Evolutionary conservation across 495 filamentous ascomycete genomes (phyloP), one percentile per base, ranked within the genome.

Genomic region (Xylaria curta): DNA sequence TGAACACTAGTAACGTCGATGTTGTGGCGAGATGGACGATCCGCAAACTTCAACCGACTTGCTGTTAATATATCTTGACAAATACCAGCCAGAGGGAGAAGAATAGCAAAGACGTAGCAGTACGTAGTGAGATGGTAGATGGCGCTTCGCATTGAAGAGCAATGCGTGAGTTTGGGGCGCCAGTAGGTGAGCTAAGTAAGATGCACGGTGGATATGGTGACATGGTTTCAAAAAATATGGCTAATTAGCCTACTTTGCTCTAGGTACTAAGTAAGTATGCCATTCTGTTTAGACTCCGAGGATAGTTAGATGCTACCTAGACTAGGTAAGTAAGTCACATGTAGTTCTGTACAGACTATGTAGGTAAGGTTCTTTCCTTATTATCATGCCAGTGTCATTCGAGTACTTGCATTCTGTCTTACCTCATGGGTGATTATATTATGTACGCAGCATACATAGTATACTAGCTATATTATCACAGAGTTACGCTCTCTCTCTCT

Each of bases 171-270:
- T 51, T 51, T 51, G 49, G 47, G 49, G 49, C 19, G 38, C 38
- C 38, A 13, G 38, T 42, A 13, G 38, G 12, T 12, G 38, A 42
- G 12, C 9, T 42, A 42, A 42, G 38, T 42, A 38, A 42, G 38
- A 42, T 42, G 38, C 38, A 42, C 38, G 38, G 38, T 42, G 38
- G 38, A 38, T 13, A 42, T 42, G 24, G 58, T 36, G n/a, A 40
- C 61, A 10, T 31, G 24, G 24, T 54, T 67, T 67, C 47, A 54
- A 54, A 36, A 42, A 42, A 26, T 56, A 12, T 38, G 21, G 65
- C 51, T 67, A 67, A 67, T 67, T 67, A 67, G 53, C 38, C 58
- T 4, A n/a, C n/a, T n/a, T n/a, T n/a, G n/a, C n/a, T n/a, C n/a
- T n/a, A n/a, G n/a, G n/a, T n/a, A n/a, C n/a, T n/a, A n/a, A n/a